Evolutionary conservation across 352 stramenopile genomes (phyloP).

Genomic region (Phytopythium ostracodes): DNA sequence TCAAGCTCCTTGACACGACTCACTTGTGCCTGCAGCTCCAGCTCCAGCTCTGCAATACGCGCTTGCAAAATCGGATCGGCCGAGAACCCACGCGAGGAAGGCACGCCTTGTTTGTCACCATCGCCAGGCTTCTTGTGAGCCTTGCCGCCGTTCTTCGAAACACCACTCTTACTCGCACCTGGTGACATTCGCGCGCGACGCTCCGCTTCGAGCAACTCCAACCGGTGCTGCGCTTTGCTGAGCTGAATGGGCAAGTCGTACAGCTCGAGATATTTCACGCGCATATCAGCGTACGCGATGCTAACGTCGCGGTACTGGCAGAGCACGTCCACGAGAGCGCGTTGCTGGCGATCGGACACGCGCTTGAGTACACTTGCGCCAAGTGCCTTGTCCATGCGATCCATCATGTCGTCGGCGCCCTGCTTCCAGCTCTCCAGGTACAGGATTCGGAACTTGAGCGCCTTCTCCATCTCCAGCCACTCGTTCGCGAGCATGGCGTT

Average conservation of each 20-base stretch:
- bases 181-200: conserved; percentile 9
- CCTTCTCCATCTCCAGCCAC: conserved; percentile 86
- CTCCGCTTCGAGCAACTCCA: conserved; percentile 44
- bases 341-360: conserved; percentile 39
- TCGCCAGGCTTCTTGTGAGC: background rate
- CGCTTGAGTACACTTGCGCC: conserved; percentile 55
- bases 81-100: background rate
- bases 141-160: background rate
- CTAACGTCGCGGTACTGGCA: conserved; percentile 35
- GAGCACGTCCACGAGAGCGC: conserved; percentile 24
- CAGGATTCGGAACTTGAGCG: conserved; percentile 83
- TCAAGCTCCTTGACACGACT: conserved; percentile 43
- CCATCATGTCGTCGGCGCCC: conserved; percentile 55
- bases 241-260: conserved; percentile 45
- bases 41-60: conserved; percentile 50
- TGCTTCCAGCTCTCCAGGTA: conserved; percentile 92
- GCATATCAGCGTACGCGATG: conserved; percentile 38
- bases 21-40: conserved; percentile 33
- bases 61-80: conserved; percentile 12
- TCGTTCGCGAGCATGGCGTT: conserved; percentile 52
- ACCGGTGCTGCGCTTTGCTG: conserved; percentile 37
- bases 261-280: conserved; percentile 45
- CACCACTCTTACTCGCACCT: background rate
- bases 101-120: background rate
- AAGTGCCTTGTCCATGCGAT: conserved; percentile 56